Conservation (phyloP, 352 stramenopile species). For the Lagenidium giganteum region DNA sequence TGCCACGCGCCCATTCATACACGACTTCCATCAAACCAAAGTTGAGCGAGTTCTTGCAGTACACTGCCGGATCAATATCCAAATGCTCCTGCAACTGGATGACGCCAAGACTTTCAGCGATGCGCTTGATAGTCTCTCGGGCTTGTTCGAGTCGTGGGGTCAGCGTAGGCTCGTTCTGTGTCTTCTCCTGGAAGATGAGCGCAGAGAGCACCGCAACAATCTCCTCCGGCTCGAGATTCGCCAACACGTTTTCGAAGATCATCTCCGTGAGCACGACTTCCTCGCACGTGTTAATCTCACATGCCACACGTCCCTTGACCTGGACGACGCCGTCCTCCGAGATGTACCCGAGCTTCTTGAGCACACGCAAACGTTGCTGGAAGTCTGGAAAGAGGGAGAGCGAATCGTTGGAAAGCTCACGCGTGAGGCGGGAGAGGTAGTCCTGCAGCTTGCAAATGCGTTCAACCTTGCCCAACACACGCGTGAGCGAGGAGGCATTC, state of each 20-base stretch:
- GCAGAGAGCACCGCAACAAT: constrained; percentile 95
- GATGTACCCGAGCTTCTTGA: constrained; percentile 94
- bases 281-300: constrained; percentile 98
- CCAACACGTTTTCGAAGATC: constrained; percentile 98
- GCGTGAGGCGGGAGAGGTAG: constrained; percentile 52
- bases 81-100: constrained; percentile 81
- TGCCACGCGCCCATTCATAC: constrained; percentile 98
- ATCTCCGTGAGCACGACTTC: constrained; percentile 98
- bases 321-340: constrained; percentile 85
- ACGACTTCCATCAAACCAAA: constrained; percentile 94
- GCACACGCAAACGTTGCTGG: constrained; percentile 90
- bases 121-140: constrained; percentile 86
- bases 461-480: constrained; percentile 64
- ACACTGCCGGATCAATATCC: constrained; percentile 90
- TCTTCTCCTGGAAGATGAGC: constrained; percentile 97
- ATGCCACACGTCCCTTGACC: constrained; percentile 96
- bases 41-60: constrained; percentile 90
- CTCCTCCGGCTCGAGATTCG: constrained; percentile 94
- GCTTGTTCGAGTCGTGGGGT: constrained; percentile 67
- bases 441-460: constrained; percentile 70
- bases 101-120: constrained; percentile 70
- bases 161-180: constrained; percentile 66
- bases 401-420: constrained; percentile 80
- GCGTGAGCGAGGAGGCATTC: constrained; percentile 14
- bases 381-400: constrained; percentile 97